Conservation (phyloP, 1,284 basidiomycete species). For the Xerocomus amazonicus region DNA sequence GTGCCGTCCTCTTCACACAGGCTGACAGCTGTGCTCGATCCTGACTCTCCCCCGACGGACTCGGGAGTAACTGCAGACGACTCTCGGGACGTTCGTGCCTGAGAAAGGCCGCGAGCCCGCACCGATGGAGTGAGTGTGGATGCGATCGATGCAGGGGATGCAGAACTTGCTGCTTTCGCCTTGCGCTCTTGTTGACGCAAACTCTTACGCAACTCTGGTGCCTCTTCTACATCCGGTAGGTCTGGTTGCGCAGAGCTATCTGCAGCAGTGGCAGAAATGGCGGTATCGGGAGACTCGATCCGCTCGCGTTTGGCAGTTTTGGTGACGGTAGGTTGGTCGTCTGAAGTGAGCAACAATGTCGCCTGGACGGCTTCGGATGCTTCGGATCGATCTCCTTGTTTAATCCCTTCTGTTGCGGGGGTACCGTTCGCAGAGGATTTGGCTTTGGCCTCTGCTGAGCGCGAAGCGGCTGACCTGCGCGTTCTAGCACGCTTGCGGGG, state of each 20-base stretch:
- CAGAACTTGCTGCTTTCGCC: slow-evolving; percentile 16
- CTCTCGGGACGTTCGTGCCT: slow-evolving; percentile 19
- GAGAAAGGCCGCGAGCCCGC: slow-evolving; percentile 24
- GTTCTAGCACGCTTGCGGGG: slow-evolving; percentile 32
- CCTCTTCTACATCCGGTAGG: slow-evolving; percentile 21
- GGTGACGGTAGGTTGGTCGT: slow-evolving; percentile 6
- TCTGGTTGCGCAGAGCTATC: slow-evolving; percentile 17
- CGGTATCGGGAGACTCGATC: slow-evolving; percentile 18
- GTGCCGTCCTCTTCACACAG: slow-evolving; percentile 28
- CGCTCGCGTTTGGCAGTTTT: slow-evolving; percentile 22
- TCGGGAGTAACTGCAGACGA: slow-evolving; percentile 27
- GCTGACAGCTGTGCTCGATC: slow-evolving; percentile 34
- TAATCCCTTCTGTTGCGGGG: slow-evolving; percentile 4
- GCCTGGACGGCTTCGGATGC: not conserved
- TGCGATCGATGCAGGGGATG: slow-evolving; percentile 27
- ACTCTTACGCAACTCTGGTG: slow-evolving; percentile 27
- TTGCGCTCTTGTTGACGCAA: slow-evolving; percentile 30
- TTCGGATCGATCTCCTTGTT: slow-evolving; percentile 2
- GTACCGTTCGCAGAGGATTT: slow-evolving; percentile 5
- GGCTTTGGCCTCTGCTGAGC: slow-evolving; percentile 3
- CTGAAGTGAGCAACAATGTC: slow-evolving; percentile 22
- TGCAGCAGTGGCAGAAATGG: not conserved
- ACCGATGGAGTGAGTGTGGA: slow-evolving; percentile 33
- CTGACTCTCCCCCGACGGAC: slow-evolving; percentile 29
- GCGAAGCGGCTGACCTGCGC: slow-evolving; percentile 22